phyloP scores from a whole-genome alignment of 139 green algal species.

The Coelastrella sp. region DNA sequence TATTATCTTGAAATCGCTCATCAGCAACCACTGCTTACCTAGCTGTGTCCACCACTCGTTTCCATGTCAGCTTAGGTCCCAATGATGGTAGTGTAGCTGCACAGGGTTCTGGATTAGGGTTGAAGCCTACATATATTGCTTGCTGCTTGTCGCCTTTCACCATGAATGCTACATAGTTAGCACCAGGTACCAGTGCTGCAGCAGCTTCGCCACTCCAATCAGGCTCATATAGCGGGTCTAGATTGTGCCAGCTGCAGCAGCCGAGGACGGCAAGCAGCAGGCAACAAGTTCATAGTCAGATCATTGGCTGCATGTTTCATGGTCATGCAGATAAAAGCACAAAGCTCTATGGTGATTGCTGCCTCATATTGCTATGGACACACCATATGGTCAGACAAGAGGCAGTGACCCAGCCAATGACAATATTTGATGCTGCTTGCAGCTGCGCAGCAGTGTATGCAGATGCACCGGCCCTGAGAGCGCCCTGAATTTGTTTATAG shows the following conservation, averaged over 20 bases:
- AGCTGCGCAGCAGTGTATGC: too few species aligned
- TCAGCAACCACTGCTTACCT: neutral
- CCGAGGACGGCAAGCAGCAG: neutral
- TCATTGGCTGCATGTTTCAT: too few species aligned
- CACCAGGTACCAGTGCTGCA: slow-evolving; percentile 1
- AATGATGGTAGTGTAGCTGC: slow-evolving; percentile 46
- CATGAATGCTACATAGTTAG: slow-evolving; percentile 64
- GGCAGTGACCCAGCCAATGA: too few species aligned
- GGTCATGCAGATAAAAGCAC: too few species aligned
- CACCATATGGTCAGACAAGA: too few species aligned
- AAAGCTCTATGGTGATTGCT: too few species aligned
- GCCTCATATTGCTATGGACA: too few species aligned
- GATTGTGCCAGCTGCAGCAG: slow-evolving; percentile 59
- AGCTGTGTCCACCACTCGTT: slow-evolving; percentile 44
- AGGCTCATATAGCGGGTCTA: slow-evolving; percentile 32
- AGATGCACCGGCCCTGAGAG: too few species aligned
- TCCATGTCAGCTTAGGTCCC: slow-evolving; percentile 39
- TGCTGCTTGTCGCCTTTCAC: slow-evolving; percentile 20
- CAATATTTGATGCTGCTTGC: too few species aligned
- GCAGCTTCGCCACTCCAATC: slow-evolving; percentile 59
- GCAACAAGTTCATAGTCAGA: too few species aligned
- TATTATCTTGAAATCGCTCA: too few species aligned
- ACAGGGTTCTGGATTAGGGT: slow-evolving; percentile 52
- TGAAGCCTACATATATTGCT: slow-evolving; percentile 66
- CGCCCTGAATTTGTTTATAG: too few species aligned